These are phyloP conservation scores for Phytopythium boreale DNA, from an alignment of 352 stramenopile species.

Conservation along the genomic window DNA sequence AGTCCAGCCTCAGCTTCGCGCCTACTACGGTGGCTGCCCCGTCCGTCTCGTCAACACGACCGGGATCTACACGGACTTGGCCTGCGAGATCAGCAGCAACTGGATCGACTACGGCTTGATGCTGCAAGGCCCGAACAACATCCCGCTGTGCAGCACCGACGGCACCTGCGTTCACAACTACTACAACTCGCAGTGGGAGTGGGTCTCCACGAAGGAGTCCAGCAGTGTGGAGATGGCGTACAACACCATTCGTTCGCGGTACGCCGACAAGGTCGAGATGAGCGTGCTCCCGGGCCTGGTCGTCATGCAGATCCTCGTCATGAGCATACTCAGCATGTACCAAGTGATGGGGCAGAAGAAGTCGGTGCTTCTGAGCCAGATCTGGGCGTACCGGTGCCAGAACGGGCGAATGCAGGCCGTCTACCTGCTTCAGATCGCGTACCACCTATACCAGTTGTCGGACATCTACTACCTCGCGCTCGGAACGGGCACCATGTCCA, in stretches of 20 bases:
- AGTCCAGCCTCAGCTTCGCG: slow-evolving; percentile 21
- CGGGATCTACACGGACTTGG: slow-evolving; percentile 20
- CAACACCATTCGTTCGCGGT: slow-evolving; percentile 9
- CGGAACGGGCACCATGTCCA: slow-evolving; percentile 31
- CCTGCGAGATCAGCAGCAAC: slow-evolving; percentile 11
- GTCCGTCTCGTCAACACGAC: slow-evolving; percentile 18
- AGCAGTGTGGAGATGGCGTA: slow-evolving; percentile 1
- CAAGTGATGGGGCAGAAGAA: slow-evolving; percentile 24
- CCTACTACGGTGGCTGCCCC: slow-evolving; percentile 20
- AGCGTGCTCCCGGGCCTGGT: slow-evolving; percentile 3
- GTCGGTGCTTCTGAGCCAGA: slow-evolving; percentile 21
- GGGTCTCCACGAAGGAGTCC: slow-evolving; percentile 11
- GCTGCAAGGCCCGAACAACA: slow-evolving; percentile 25
- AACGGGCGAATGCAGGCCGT: slow-evolving; percentile 19
- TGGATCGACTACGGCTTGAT: slow-evolving; percentile 28
- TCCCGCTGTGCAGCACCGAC: slow-evolving; percentile 19
- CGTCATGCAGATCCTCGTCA: slow-evolving; percentile 11
- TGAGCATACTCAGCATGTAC: slow-evolving; percentile 20
- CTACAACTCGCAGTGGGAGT: slow-evolving; percentile 30
- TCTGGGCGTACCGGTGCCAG: slow-evolving; percentile 21
- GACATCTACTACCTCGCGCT: slow-evolving; percentile 30
- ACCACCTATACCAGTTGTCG: slow-evolving; percentile 24
- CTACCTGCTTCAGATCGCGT: slow-evolving; percentile 23
- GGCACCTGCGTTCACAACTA: slow-evolving; percentile 27
- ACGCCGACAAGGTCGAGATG: slow-evolving; percentile 7